Percentiles rank a stretch among this genome's conserved stretches.
Conservation (phyloP, 345 rosid genomes). For the Excoecaria agallocha region DNA sequence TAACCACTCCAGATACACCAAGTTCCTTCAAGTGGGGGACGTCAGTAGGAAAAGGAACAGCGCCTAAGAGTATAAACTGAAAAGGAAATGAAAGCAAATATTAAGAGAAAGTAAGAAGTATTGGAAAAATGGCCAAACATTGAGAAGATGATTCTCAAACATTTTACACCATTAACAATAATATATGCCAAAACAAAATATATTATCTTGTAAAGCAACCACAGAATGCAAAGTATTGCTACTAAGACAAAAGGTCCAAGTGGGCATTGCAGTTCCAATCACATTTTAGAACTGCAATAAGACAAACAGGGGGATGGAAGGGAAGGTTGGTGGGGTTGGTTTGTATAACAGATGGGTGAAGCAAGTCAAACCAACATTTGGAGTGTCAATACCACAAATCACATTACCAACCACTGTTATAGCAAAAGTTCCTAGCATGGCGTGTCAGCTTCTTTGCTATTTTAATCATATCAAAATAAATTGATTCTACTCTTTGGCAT, state of each 20-base stretch:
- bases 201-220: background rate
- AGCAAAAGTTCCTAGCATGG: background rate
- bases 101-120: background rate
- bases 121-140: background rate
- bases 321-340: background rate
- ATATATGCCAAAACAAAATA: background rate
- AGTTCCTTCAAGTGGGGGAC: conserved; percentile 66
- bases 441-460: background rate
- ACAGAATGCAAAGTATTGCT: background rate
- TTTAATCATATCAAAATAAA: background rate
- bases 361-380: background rate
- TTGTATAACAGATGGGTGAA: background rate
- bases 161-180: background rate
- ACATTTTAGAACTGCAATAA: background rate
- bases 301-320: background rate
- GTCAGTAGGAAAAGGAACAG: conserved; percentile 86
- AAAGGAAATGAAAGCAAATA: background rate
- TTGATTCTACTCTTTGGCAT: background rate
- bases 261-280: background rate
- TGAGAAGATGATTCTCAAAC: background rate
- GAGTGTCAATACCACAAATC: background rate
- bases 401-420: background rate
- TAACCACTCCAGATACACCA: conserved; percentile 77
- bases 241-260: too few relatives aligned
- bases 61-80: conserved; percentile 75